Conservation (phyloP, 352 stramenopile genomes). For the Phytopythium oedochilum region DNA sequence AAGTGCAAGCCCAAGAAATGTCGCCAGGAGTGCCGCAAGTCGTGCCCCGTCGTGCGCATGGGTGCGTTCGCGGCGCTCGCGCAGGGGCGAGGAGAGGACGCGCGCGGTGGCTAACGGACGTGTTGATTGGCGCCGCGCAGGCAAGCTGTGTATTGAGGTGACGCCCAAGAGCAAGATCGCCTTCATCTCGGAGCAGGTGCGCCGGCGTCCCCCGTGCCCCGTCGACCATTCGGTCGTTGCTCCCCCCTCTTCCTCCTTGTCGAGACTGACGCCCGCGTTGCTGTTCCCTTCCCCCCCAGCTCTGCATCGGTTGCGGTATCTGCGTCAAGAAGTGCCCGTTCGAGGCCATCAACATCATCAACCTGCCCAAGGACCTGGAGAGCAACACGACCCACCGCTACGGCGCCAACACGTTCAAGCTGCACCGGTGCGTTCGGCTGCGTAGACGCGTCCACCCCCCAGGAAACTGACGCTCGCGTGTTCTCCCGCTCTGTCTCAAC, state of each 20-base stretch:
- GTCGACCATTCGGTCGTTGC: not conserved
- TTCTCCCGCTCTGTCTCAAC: slow-evolving; percentile 5
- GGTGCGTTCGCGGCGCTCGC: slow-evolving; percentile 62
- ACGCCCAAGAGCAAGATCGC: slow-evolving; percentile 94
- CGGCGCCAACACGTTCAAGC: slow-evolving; percentile 99
- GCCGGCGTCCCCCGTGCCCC: not conserved
- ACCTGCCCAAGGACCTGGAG: slow-evolving; percentile 98
- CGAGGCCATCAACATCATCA: slow-evolving; percentile 99
- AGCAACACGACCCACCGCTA: slow-evolving; percentile 99
- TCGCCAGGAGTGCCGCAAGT: slow-evolving; percentile 98
- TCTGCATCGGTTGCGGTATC: slow-evolving; percentile 99
- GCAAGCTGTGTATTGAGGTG: slow-evolving; percentile 99
- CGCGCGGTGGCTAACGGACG: not conserved
- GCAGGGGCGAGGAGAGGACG: no score
- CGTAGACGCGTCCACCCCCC: no score
- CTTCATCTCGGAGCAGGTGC: slow-evolving; percentile 95
- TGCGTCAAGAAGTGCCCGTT: slow-evolving; percentile 99
- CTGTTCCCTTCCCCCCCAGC: slow-evolving; percentile 11
- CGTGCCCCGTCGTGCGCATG: slow-evolving; percentile 98
- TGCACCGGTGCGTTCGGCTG: slow-evolving; percentile 90
- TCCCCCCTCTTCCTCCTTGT: not conserved
- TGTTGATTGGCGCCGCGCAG: no score
- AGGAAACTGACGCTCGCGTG: not conserved
- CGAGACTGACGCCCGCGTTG: not conserved
- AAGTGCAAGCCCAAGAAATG: slow-evolving; percentile 99